Base-by-base conservation (phyloP, 352 stramenopile genomes). In the Phytophthora europaea region DNA sequence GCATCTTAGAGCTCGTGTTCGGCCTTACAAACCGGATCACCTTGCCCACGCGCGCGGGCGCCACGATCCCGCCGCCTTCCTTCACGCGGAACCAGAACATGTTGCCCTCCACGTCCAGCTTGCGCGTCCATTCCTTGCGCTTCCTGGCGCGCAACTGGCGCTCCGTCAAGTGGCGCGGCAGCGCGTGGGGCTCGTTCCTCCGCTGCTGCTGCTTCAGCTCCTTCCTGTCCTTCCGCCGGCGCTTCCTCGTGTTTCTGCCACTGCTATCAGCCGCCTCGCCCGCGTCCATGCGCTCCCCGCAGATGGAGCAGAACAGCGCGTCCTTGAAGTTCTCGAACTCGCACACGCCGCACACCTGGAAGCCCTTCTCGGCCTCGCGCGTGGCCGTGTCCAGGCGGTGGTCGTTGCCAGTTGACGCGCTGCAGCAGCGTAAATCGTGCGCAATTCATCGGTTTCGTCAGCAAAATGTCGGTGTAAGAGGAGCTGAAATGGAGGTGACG, bases 321-420 rank as follows among this genome's bases (percentile, higher is more conserved):
- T 76, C 65, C 63, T 89, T 87, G 68, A 89, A 90, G 76, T 90
- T 90, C 65, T 86, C 81, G 59, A 90, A 90, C 57, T 73, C 76
- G 38, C 83, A 90, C 47, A 88, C 70, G 23, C 38, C 28, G 61
- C 83, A 90, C 23, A 63, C 60, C 12, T 82, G 65, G 62, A 78
- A 89, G 12, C 83, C 83, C 45, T 84, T 85, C 15, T 83, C 72
- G 4, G 83, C 81, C 67, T 90, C 81, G 16, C 80, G 80, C 23
- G 75, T 87, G 45, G 75, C 81, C 23, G 79, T 76, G 38, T 90
- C 83, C n/a, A 90, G 70, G 13, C 83, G 83, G 58, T 90, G 80
- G 23, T 85, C 73, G 10, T 68, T 66, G 20, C 6, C 13, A 5
- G 38, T 79, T 0, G 72, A 70, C 15, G 65, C 76, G 26, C 18